phyloP scores from a whole-genome alignment of 2,329 filamentous ascomycete species.

The Aspergillus arachidicola region DNA sequence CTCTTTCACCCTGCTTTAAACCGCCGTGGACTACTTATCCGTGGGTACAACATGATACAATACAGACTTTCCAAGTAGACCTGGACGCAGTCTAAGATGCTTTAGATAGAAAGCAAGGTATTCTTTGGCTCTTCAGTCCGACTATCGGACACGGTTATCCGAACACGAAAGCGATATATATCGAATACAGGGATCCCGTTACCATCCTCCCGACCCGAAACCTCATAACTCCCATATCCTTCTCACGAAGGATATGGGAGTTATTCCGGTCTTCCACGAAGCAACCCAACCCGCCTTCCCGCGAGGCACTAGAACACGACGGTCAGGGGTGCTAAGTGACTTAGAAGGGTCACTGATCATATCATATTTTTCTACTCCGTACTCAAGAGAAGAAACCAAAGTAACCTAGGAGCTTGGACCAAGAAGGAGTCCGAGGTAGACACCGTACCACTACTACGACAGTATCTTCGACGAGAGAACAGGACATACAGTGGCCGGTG shows the following conservation, averaged over 20 bases:
- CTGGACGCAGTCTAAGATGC: not conserved
- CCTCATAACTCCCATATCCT: too few relatives aligned
- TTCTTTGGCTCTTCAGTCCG: not conserved
- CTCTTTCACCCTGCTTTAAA: not conserved
- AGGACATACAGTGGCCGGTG: not conserved
- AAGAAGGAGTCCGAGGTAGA: not conserved
- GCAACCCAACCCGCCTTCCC: not conserved
- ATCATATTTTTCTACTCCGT: not conserved
- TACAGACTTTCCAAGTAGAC: not conserved
- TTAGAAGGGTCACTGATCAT: not conserved
- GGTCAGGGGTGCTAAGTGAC: not conserved
- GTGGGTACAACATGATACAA: not conserved
- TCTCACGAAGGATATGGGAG: not conserved
- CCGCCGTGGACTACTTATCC: not conserved
- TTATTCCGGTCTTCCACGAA: not conserved
- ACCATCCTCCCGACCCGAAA: too few relatives aligned
- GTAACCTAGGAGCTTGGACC: not conserved
- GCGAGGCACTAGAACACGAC: not conserved
- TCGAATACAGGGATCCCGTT: not conserved
- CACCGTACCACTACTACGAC: not conserved
- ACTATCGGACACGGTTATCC: not conserved
- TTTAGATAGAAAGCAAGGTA: not conserved
- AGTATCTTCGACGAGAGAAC: not conserved
- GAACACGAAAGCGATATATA: not conserved
- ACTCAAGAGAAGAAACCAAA: not conserved